Evolutionary conservation across 768 basidiomycete species (phyloP).

Genomic region (Boletus eberwhitei): DNA sequence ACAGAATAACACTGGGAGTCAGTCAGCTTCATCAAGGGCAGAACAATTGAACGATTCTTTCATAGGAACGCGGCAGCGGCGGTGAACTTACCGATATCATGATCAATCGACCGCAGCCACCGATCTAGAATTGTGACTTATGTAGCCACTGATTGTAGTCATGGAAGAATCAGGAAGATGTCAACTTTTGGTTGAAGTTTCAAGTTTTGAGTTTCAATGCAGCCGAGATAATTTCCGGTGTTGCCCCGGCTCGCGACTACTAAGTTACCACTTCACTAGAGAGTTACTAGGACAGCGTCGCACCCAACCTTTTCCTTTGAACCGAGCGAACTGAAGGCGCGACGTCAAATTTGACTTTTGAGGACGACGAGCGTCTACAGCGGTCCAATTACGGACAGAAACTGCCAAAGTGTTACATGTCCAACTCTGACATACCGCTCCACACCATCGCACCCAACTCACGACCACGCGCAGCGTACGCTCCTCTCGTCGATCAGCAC

Average conservation of each 20-base stretch:
- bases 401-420: constrained; percentile 20
- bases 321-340: not conserved
- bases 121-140: too few species aligned
- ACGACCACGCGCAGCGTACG: constrained; percentile 45
- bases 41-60: too few species aligned
- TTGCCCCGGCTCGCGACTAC: not conserved
- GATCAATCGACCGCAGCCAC: too few species aligned
- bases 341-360: not conserved
- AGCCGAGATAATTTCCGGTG: not conserved
- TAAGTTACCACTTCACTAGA: not conserved
- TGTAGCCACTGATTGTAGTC: too few species aligned
- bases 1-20: too few species aligned
- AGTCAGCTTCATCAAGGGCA: too few species aligned
- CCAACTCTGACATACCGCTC: constrained; percentile 65
- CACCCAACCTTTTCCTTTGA: not conserved
- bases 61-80: too few species aligned
- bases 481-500: constrained; percentile 37
- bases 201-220: not conserved
- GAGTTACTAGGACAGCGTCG: not conserved
- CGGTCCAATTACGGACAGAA: not conserved
- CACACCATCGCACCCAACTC: constrained; percentile 50
- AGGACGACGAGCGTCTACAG: constrained; percentile 1
- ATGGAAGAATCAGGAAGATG: too few species aligned
- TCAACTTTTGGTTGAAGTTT: too few species aligned
- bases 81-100: too few species aligned